Conservation (phyloP, 2,329 filamentous ascomycete species). For the Cylindrodendrum hubeiense region DNA sequence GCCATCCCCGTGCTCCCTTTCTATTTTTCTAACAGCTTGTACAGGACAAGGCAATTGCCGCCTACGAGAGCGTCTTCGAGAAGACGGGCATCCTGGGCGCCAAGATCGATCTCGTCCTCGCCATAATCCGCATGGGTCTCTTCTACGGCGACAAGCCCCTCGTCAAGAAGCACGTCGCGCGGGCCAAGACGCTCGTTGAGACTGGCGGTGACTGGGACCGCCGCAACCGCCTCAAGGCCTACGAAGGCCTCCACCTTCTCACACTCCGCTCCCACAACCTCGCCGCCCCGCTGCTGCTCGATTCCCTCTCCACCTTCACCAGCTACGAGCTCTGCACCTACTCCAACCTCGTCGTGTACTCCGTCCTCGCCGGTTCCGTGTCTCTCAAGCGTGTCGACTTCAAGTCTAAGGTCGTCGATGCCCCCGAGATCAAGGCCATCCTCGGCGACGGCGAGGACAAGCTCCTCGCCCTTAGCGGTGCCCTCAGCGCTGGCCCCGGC, state of each 20-base stretch:
- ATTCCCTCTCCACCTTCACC: constrained; percentile 97
- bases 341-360: constrained; percentile 93
- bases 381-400: constrained; percentile 98
- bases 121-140: constrained; percentile 93
- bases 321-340: constrained; percentile 99
- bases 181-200: constrained; percentile 90
- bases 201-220: constrained; percentile 98
- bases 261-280: constrained; percentile 92
- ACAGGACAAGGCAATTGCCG: constrained; percentile 92
- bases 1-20: not conserved
- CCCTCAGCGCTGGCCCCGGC: constrained; percentile 83
- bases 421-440: constrained; percentile 97
- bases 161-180: constrained; percentile 94
- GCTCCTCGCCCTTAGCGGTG: constrained; percentile 83
- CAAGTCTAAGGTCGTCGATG: constrained; percentile 98
- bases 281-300: constrained; percentile 92
- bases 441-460: constrained; percentile 92
- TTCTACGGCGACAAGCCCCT: constrained; percentile 95
- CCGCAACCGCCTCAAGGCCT: constrained; percentile 97
- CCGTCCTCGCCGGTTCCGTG: constrained; percentile 92
- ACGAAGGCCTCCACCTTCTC: constrained; percentile 93
- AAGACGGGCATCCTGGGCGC: constrained; percentile 97
- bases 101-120: constrained; percentile 97
- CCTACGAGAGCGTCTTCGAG: constrained; percentile 93
- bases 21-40: constrained; percentile 29